Percentiles rank a stretch among this genome's conserved stretches.
Conservation (phyloP, 192 early-diverging fungal species). For the Coemansia sp. region DNA sequence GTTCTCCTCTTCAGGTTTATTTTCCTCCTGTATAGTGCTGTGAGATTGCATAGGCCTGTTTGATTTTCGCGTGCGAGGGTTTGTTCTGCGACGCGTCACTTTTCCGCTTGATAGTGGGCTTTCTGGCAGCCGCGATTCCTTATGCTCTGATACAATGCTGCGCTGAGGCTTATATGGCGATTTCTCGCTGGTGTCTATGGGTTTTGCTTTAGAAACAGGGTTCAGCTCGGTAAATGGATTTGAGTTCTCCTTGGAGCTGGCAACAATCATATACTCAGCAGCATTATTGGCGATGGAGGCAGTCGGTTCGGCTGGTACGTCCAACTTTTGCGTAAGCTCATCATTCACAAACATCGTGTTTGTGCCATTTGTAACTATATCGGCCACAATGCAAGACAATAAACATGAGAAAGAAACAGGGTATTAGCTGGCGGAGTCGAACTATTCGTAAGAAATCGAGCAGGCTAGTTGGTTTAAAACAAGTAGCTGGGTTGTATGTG, state of each 20-base stretch:
- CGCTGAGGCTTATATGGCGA: background rate
- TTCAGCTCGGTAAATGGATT: background rate
- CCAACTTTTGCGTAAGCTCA: background rate
- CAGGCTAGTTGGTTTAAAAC: background rate
- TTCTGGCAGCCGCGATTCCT: background rate
- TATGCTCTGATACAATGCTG: background rate
- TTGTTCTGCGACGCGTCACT: conserved; percentile 28
- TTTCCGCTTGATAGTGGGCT: conserved; percentile 28
- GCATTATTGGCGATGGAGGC: background rate
- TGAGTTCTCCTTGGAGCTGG: background rate
- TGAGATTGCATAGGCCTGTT: background rate
- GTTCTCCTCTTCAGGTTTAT: background rate
- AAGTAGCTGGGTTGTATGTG: background rate
- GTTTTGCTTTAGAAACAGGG: background rate
- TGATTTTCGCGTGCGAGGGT: background rate
- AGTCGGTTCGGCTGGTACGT: background rate
- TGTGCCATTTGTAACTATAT: background rate
- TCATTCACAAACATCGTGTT: background rate
- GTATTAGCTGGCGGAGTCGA: background rate
- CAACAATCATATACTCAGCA: background rate
- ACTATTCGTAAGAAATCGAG: background rate
- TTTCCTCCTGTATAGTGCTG: background rate
- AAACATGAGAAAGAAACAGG: background rate
- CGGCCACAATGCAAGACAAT: background rate
- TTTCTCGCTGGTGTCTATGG: background rate